phyloP scores from a whole-genome alignment of 352 stramenopile genomes.

The Pythium aristosporum region DNA sequence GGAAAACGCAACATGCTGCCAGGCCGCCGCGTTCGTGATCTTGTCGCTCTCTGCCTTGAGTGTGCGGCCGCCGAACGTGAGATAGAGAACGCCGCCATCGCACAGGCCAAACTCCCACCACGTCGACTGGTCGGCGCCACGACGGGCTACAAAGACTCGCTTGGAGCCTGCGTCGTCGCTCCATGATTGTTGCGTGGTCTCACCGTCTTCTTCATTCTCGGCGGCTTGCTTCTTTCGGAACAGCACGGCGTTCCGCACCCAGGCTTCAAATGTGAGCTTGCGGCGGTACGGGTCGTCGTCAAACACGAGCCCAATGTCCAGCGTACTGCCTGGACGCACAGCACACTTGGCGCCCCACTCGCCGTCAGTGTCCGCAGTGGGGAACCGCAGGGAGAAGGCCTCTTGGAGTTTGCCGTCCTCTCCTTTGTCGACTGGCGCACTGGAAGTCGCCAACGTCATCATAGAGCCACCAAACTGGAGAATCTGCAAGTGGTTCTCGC shows the following conservation, averaged over 20 bases:
- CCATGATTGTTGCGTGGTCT: slow-evolving; percentile 3
- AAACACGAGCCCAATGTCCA: slow-evolving; percentile 69
- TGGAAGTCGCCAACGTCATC: slow-evolving; percentile 51
- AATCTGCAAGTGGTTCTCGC: slow-evolving; percentile 72
- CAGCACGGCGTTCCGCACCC: slow-evolving; percentile 61
- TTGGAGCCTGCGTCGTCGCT: neutral
- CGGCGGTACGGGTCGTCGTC: slow-evolving; percentile 82
- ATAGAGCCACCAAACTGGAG: slow-evolving; percentile 28
- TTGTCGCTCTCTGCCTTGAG: slow-evolving; percentile 44
- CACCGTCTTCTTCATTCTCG: slow-evolving; percentile 22
- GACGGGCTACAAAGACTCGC: slow-evolving; percentile 19
- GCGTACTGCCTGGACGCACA: slow-evolving; percentile 51
- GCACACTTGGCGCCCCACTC: slow-evolving; percentile 55
- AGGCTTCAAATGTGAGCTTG: slow-evolving; percentile 76
- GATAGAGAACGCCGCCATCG: slow-evolving; percentile 42
- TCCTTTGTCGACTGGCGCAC: slow-evolving; percentile 67
- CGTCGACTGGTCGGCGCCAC: slow-evolving; percentile 12
- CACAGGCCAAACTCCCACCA: slow-evolving; percentile 53
- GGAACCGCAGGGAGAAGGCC: slow-evolving; percentile 66
- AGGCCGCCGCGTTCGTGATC: slow-evolving; percentile 40
- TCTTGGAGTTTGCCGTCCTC: slow-evolving; percentile 71
- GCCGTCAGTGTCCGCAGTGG: slow-evolving; percentile 8
- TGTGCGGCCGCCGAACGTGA: slow-evolving; percentile 46
- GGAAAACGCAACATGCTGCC: slow-evolving; percentile 74
- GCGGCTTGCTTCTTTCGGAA: slow-evolving; percentile 35